Conservation (phyloP, 768 basidiomycete species). For the Flagelloscypha sp. region DNA sequence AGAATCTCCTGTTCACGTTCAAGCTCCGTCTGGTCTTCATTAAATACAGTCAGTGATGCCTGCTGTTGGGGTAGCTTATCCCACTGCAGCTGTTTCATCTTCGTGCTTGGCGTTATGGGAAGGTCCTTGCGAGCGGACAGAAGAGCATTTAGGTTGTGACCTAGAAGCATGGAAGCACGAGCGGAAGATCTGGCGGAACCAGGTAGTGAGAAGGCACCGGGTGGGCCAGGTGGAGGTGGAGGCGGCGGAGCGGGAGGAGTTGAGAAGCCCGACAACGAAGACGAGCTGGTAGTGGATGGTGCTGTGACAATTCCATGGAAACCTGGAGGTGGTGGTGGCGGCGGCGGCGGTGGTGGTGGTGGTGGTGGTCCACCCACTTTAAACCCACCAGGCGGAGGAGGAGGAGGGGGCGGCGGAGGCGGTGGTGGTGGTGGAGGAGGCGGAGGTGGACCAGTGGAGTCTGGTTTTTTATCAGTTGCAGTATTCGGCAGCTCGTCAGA, state of each 20-base stretch:
- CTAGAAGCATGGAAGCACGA: conserved; percentile 53
- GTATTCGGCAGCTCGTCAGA: conserved; percentile 32
- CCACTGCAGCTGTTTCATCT: conserved; percentile 99
- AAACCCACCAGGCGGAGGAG: conserved; percentile 9
- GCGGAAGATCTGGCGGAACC: conserved; percentile 37
- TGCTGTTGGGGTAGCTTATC: conserved; percentile 92
- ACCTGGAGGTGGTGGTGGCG: conserved; percentile 14
- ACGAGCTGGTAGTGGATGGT: conserved; percentile 20
- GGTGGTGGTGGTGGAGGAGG: conserved; percentile 21
- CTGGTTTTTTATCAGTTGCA: conserved; percentile 29
- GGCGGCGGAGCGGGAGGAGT: conserved; percentile 18
- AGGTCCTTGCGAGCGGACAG: conserved; percentile 75
- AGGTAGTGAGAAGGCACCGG: conserved; percentile 24
- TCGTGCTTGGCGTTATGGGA: conserved; percentile 71
- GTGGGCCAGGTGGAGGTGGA: conserved; percentile 27
- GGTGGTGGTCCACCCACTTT: conserved; percentile 12
- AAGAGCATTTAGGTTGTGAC: conserved; percentile 48
- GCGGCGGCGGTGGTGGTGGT: conserved; percentile 32
- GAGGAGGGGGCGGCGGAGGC: conserved; percentile 16
- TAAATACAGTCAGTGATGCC: conserved; percentile 82
- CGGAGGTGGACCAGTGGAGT: conserved; percentile 18
- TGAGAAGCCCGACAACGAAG: conserved; percentile 18
- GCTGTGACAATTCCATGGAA: conserved; percentile 8
- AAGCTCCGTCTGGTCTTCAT: conserved; percentile 44
- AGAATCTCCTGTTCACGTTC: conserved; percentile 75